A percentile compares a stretch with the other conserved stretches of the same genome.
Conservation (phyloP, 306 rosid species). For the Quercus aquifolioides region DNA sequence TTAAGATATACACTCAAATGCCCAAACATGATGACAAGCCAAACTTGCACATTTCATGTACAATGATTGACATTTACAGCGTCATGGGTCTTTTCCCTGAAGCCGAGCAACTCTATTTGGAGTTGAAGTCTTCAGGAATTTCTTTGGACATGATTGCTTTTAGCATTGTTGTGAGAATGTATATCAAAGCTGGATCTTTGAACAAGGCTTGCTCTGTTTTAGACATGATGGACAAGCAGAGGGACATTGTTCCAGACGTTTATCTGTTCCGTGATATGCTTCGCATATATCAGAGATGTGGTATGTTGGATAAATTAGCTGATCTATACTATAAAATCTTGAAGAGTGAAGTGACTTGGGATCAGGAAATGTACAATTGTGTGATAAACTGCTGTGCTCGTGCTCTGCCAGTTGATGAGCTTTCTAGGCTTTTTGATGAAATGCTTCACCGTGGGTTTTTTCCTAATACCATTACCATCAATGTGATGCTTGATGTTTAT, state of each 20-base stretch:
- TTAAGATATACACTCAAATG: slow-evolving; percentile 52
- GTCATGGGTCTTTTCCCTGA: slow-evolving; percentile 55
- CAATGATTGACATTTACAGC: slow-evolving; percentile 81
- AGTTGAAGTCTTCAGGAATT: slow-evolving; percentile 54
- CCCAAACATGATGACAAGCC: slow-evolving; percentile 43
- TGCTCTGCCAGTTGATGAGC: slow-evolving; percentile 83
- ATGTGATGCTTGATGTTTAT: slow-evolving; percentile 70
- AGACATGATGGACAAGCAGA: slow-evolving; percentile 54
- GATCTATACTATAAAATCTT: slow-evolving; percentile 60
- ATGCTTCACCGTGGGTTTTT: slow-evolving; percentile 68
- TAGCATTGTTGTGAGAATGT: slow-evolving; percentile 77
- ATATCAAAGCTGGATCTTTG: slow-evolving; percentile 70
- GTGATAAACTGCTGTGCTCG: slow-evolving; percentile 79
- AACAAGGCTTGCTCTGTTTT: slow-evolving; percentile 78
- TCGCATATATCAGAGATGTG: slow-evolving; percentile 71
- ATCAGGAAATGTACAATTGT: slow-evolving; percentile 78
- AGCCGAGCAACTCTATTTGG: slow-evolving; percentile 60
- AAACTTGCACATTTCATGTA: slow-evolving; percentile 73
- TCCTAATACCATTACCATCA: slow-evolving; percentile 66
- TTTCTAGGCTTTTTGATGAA: slow-evolving; percentile 74
- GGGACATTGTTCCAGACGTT: slow-evolving; percentile 61
- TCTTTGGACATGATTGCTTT: slow-evolving; percentile 74
- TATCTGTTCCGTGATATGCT: slow-evolving; percentile 71
- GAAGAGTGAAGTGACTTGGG: slow-evolving; percentile 59
- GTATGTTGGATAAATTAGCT: slow-evolving; percentile 56